Evolutionary conservation across 805 yeast species (phyloP).

Genomic region (Pichia nakasei): DNA sequence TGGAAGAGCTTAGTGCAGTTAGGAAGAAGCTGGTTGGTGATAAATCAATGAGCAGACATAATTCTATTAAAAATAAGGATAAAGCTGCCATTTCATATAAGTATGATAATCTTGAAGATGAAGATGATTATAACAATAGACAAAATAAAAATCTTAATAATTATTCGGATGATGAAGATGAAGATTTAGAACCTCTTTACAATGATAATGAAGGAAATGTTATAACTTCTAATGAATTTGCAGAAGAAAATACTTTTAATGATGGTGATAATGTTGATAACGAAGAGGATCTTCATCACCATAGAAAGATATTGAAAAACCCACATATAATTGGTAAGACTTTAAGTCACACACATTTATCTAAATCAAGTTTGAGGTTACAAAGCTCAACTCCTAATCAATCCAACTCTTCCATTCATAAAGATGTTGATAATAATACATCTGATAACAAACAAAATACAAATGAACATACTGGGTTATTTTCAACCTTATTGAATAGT

Average conservation of each 20-base stretch:
- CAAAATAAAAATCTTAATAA: background rate
- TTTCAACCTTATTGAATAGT: conserved; percentile 22
- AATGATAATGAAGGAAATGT: background rate
- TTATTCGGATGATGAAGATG: background rate
- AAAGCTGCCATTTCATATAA: background rate
- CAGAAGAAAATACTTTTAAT: background rate
- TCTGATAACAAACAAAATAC: background rate
- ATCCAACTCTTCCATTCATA: conserved; percentile 1
- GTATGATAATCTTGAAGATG: background rate
- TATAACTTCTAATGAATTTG: background rate
- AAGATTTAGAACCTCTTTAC: background rate
- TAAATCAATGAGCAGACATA: background rate
- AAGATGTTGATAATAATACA: background rate
- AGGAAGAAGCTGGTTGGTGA: conserved; percentile 8
- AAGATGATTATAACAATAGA: background rate
- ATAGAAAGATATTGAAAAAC: background rate
- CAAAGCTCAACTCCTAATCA: conserved; percentile 7
- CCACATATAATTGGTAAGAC: background rate
- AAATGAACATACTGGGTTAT: conserved; percentile 14
- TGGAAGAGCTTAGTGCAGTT: conserved; percentile 5
- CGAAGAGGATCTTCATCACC: background rate
- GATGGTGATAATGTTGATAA: background rate
- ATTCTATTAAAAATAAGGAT: background rate
- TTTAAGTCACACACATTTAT: background rate
- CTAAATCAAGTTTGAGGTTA: background rate